These are phyloP conservation scores for Colletotrichum limetticola DNA, from an alignment of 2,329 filamentous ascomycete genomes.

Conservation along the genomic window DNA sequence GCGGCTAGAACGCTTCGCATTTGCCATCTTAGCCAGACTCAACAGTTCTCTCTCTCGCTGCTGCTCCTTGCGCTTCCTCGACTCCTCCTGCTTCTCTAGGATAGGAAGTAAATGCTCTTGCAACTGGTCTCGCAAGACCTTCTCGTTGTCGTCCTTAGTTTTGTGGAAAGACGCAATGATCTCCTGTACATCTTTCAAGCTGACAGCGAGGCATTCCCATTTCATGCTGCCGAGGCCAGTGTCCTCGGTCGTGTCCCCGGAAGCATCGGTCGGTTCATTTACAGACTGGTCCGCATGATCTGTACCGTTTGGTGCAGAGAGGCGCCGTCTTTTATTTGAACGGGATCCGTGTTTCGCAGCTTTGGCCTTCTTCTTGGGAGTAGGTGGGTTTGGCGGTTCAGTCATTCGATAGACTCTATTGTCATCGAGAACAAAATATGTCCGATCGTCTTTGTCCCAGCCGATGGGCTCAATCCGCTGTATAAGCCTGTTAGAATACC, in stretches of 20 bases:
- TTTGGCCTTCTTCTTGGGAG: slow-evolving; percentile 73
- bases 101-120: slow-evolving; percentile 84
- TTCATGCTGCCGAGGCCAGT: slow-evolving; percentile 79
- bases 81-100: slow-evolving; percentile 81
- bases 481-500: neutral
- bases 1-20: slow-evolving; percentile 91
- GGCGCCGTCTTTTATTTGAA: slow-evolving; percentile 77
- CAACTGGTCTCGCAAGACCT: slow-evolving; percentile 77
- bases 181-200: slow-evolving; percentile 77
- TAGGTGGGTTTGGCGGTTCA: slow-evolving; percentile 73
- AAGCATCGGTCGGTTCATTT: slow-evolving; percentile 37
- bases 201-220: slow-evolving; percentile 93
- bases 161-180: slow-evolving; percentile 79
- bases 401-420: slow-evolving; percentile 90
- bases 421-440: slow-evolving; percentile 92
- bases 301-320: slow-evolving; percentile 55
- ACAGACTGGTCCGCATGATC: slow-evolving; percentile 48
- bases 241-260: slow-evolving; percentile 52
- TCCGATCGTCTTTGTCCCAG: slow-evolving; percentile 88
- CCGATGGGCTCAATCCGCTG: slow-evolving; percentile 84
- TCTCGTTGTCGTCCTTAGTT: slow-evolving; percentile 87
- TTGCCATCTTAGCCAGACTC: slow-evolving; percentile 87
- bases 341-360: slow-evolving; percentile 70
- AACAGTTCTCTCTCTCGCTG: slow-evolving; percentile 82
- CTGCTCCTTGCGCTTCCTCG: slow-evolving; percentile 75